These are phyloP conservation scores for Melampsora abietis-canadensis DNA, from an alignment of 1,284 basidiomycete genomes.

Conservation along the genomic window DNA sequence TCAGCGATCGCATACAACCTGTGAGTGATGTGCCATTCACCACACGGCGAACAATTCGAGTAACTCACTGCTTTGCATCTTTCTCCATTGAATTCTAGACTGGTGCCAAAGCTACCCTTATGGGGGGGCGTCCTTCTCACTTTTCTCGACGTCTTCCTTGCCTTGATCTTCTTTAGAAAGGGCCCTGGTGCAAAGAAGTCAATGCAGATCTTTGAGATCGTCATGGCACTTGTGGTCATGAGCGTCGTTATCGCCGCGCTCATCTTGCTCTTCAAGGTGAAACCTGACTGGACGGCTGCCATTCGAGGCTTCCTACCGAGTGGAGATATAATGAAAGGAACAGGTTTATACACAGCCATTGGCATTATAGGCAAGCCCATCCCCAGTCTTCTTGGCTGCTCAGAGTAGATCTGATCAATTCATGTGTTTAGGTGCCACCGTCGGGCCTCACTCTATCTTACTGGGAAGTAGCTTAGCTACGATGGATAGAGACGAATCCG, in stretches of 20 bases:
- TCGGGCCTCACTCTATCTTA: constrained; percentile 39
- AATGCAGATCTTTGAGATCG: constrained; percentile 30
- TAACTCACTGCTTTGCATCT: neutral
- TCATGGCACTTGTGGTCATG: constrained; percentile 32
- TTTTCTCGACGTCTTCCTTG: constrained; percentile 33
- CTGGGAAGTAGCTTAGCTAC: constrained; percentile 34
- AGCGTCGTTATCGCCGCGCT: constrained; percentile 28
- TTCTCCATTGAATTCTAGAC: constrained; percentile 1
- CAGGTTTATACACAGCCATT: constrained; percentile 31
- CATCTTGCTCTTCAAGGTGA: constrained; percentile 33
- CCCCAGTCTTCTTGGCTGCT: no score
- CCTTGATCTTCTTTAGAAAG: constrained; percentile 34
- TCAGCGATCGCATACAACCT: constrained; percentile 31
- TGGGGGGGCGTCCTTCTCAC: constrained; percentile 21
- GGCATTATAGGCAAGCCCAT: constrained; percentile 24
- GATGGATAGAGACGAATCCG: neutral
- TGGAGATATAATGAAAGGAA: constrained; percentile 6
- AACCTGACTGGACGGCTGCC: constrained; percentile 17
- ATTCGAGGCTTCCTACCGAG: constrained; percentile 25
- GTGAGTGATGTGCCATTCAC: neutral
- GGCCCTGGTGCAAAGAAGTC: constrained; percentile 21
- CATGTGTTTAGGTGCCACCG: constrained; percentile 13
- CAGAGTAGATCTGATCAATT: no score
- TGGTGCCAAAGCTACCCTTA: constrained; percentile 30
- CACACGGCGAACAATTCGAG: neutral